A percentile compares a stretch with the other conserved stretches of the same genome.
These are phyloP conservation scores for Oxyria digyna DNA, from an alignment of 148 eudicot genomes.

Conservation along the genomic window DNA sequence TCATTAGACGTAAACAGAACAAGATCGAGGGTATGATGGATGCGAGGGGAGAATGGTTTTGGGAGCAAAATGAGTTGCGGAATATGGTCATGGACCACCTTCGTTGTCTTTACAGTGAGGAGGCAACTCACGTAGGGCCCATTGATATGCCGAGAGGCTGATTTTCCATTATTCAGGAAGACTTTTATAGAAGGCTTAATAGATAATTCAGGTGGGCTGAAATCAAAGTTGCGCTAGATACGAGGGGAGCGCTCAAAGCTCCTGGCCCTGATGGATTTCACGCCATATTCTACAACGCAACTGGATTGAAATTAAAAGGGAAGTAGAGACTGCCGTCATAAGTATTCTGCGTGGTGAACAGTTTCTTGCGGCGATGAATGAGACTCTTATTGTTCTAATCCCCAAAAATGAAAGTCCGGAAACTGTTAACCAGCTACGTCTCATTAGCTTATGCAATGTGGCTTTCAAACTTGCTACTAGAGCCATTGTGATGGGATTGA, in stretches of 20 bases:
- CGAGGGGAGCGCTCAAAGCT: neutral
- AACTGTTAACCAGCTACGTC: neutral
- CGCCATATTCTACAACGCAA: neutral
- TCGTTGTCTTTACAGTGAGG: neutral
- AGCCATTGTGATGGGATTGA: neutral
- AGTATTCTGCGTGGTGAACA: neutral
- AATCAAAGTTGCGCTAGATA: neutral
- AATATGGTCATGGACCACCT: neutral
- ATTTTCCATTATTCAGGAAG: neutral
- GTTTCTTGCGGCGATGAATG: neutral
- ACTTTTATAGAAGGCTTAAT: neutral
- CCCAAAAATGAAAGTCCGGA: neutral
- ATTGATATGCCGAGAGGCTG: neutral
- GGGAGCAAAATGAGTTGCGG: neutral
- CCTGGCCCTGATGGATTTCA: neutral
- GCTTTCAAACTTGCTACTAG: neutral
- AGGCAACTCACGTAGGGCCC: neutral
- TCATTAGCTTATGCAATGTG: neutral
- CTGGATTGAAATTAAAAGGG: neutral
- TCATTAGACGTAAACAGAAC: neutral
- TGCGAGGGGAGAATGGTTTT: neutral
- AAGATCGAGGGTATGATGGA: neutral
- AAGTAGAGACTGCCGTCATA: neutral
- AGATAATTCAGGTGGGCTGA: too few relatives aligned
- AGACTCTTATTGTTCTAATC: neutral